These are phyloP conservation scores for Ogataea philodendri DNA, from an alignment of 805 yeast species.

Conservation along the genomic window DNA sequence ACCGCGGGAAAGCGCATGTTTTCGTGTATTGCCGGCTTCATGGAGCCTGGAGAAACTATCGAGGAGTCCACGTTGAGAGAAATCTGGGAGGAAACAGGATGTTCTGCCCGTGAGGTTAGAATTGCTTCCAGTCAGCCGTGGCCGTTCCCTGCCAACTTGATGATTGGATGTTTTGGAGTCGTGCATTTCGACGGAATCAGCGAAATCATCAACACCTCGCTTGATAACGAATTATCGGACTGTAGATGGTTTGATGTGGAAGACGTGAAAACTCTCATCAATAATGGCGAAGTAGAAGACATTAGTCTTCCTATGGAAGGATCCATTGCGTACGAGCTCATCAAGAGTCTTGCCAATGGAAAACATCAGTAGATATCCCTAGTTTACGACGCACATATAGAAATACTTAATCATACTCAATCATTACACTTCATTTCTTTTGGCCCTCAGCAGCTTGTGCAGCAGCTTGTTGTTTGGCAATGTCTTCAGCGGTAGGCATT, in stretches of 20 bases:
- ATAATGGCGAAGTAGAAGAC: slow-evolving; percentile 21
- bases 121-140: slow-evolving; percentile 86
- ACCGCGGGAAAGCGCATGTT: slow-evolving; percentile 49
- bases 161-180: slow-evolving; percentile 86
- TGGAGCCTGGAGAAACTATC: slow-evolving; percentile 92
- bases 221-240: slow-evolving; percentile 83
- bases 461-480: slow-evolving; percentile 36
- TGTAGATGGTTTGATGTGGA: slow-evolving; percentile 78
- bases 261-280: slow-evolving; percentile 39
- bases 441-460: slow-evolving; percentile 20
- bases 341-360: slow-evolving; percentile 25
- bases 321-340: slow-evolving; percentile 44
- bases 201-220: slow-evolving; percentile 66
- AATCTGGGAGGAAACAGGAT: slow-evolving; percentile 95
- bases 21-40: slow-evolving; percentile 89
- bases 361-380: slow-evolving; percentile 3
- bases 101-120: slow-evolving; percentile 53
- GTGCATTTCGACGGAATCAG: slow-evolving; percentile 69
- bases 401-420: slow-evolving; percentile 4
- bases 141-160: slow-evolving; percentile 93
- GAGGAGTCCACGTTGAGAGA: slow-evolving; percentile 87
- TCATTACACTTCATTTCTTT: slow-evolving; percentile 6
- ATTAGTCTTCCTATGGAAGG: slow-evolving; percentile 43
- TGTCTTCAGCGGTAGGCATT: slow-evolving; percentile 70
- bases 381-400: slow-evolving; percentile 1